Evolutionary conservation across 106 monocot genomes (phyloP).

Genomic region (Dioscorea dumetorum): DNA sequence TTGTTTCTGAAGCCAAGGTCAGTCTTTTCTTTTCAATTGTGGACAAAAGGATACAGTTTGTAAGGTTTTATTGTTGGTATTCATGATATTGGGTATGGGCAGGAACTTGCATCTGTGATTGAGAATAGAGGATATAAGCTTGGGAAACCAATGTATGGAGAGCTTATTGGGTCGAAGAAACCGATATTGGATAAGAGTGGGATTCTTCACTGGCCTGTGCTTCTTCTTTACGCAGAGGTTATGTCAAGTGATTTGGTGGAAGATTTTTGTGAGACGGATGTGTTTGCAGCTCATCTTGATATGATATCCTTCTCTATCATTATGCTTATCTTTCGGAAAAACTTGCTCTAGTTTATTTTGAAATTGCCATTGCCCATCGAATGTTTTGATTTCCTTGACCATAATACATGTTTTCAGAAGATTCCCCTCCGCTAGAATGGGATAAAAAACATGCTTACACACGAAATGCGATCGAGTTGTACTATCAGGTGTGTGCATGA

Average conservation of each 20-base stretch:
- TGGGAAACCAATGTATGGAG: slow-evolving; percentile 75
- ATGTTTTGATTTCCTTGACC: slow-evolving; percentile 35
- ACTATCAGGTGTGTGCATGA: slow-evolving; percentile 63
- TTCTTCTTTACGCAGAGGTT: slow-evolving; percentile 93
- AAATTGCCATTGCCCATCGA: not conserved
- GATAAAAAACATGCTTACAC: slow-evolving; percentile 56
- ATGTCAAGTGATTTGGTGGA: slow-evolving; percentile 99
- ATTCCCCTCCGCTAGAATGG: slow-evolving; percentile 57
- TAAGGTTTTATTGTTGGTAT: not conserved
- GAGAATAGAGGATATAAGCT: slow-evolving; percentile 70
- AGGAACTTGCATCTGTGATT: slow-evolving; percentile 63
- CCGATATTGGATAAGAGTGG: slow-evolving; percentile 51
- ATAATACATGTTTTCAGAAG: slow-evolving; percentile 89
- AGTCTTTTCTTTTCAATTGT: not conserved
- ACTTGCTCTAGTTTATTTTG: not conserved
- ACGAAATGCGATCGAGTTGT: slow-evolving; percentile 68
- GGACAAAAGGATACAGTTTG: too few relatives aligned
- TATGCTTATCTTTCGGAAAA: not conserved
- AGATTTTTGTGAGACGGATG: slow-evolving; percentile 81
- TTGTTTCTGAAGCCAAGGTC: slow-evolving; percentile 69
- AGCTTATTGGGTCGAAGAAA: slow-evolving; percentile 72
- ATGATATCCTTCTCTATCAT: slow-evolving; percentile 65
- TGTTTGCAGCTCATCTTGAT: slow-evolving; percentile 70
- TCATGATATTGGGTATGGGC: not conserved
- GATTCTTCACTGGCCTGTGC: slow-evolving; percentile 92